A percentile compares a stretch with the other conserved stretches of the same genome.
These are phyloP conservation scores for Pleurotus tuoliensis DNA, from an alignment of 768 basidiomycete species.

Conservation along the genomic window DNA sequence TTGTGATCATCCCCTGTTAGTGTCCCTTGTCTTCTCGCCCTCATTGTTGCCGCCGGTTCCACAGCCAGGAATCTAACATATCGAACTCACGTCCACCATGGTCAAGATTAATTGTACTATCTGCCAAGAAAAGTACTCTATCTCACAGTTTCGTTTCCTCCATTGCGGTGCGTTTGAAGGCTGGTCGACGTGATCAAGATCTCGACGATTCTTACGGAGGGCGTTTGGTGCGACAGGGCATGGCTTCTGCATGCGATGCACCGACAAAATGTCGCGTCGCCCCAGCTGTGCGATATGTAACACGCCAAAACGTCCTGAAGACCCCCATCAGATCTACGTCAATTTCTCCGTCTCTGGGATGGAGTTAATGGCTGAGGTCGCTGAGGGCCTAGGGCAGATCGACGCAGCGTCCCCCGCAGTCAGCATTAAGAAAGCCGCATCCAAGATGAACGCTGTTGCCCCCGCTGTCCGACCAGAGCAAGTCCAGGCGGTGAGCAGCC, in stretches of 20 bases:
- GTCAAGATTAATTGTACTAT: conserved; percentile 3
- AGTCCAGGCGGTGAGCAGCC: not conserved
- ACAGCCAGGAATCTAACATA: too few relatives aligned
- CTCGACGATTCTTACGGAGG: not conserved
- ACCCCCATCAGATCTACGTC: conserved; percentile 2
- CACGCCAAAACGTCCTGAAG: not conserved
- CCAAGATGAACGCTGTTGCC: not conserved
- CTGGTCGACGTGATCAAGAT: not conserved
- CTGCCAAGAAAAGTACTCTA: not conserved
- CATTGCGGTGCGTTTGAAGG: not conserved
- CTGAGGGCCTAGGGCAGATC: not conserved
- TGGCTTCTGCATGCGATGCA: conserved; percentile 1
- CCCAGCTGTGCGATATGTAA: conserved; percentile 1
- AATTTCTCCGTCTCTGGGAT: not conserved
- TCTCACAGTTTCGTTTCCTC: conserved; percentile 3
- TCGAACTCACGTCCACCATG: not conserved
- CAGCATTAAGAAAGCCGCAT: not conserved
- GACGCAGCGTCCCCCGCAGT: not conserved
- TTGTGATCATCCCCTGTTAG: too few relatives aligned
- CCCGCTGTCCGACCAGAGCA: not conserved
- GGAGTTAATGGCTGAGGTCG: conserved; percentile 3
- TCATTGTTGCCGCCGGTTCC: too few relatives aligned
- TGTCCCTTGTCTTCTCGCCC: too few relatives aligned
- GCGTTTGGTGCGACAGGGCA: not conserved
- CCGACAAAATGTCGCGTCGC: not conserved